phyloP scores from a whole-genome alignment of 306 rosid genomes.

The Bauhinia variegata region DNA sequence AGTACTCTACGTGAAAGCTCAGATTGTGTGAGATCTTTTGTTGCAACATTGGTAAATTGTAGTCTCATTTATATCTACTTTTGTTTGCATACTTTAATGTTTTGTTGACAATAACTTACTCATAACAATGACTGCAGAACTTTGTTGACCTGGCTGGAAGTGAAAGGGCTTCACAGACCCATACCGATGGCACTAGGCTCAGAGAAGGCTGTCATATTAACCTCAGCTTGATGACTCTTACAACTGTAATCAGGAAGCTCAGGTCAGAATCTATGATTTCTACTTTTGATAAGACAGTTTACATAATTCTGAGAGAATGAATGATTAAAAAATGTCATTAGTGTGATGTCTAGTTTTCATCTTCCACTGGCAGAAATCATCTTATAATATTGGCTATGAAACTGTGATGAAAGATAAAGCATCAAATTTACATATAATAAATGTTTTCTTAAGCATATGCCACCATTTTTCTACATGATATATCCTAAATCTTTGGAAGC shows the following conservation, averaged over 20 bases:
- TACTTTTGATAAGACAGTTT: too few relatives aligned
- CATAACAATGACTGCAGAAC: conserved; percentile 57
- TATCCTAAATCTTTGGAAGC: too few relatives aligned
- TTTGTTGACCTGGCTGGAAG: conserved; percentile 99
- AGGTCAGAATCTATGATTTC: conserved; percentile 59
- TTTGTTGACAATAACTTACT: conserved; percentile 18
- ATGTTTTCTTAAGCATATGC: too few relatives aligned
- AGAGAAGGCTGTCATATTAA: conserved; percentile 99
- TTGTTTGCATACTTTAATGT: conserved; percentile 9
- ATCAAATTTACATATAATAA: too few relatives aligned
- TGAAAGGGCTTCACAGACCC: conserved; percentile 98
- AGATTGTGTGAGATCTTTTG: conserved; percentile 84
- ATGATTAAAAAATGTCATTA: too few relatives aligned
- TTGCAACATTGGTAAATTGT: conserved; percentile 89
- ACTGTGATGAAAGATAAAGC: too few relatives aligned
- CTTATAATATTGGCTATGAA: too few relatives aligned
- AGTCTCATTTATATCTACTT: background rate
- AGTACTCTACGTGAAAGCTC: conserved; percentile 87
- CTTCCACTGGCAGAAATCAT: too few relatives aligned
- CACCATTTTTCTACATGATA: too few relatives aligned
- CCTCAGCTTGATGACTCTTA: conserved; percentile 99
- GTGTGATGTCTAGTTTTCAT: too few relatives aligned
- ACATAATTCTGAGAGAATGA: too few relatives aligned
- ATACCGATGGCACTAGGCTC: conserved; percentile 95
- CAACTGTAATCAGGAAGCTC: conserved; percentile 98